These are phyloP conservation scores for Wallacemonas sp. DNA, from an alignment of 208 protist species.

Conservation along the genomic window DNA sequence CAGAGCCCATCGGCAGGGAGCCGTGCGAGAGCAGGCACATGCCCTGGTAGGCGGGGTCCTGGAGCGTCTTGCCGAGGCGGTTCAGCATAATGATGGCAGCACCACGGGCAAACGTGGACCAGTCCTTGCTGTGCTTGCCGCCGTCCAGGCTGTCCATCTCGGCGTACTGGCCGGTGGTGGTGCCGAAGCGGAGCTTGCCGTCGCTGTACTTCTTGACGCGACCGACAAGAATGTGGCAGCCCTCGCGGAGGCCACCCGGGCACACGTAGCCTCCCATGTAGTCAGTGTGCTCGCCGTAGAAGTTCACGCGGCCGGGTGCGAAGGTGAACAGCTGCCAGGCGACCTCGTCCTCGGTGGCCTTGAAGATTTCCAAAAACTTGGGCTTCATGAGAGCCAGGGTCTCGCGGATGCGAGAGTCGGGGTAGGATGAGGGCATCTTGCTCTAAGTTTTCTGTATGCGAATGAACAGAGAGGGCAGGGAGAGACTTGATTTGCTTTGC, in stretches of 20 bases:
- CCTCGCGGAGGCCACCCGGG: slow-evolving; percentile 49
- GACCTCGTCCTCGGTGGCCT: slow-evolving; percentile 37
- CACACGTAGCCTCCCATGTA: slow-evolving; percentile 78
- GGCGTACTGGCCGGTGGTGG: slow-evolving; percentile 35
- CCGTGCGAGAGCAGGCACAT: slow-evolving; percentile 58
- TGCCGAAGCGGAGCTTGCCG: slow-evolving; percentile 49
- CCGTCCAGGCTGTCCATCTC: slow-evolving; percentile 35
- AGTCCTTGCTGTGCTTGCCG: slow-evolving; percentile 45
- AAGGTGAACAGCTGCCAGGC: slow-evolving; percentile 60
- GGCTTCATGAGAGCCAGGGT: slow-evolving; percentile 51
- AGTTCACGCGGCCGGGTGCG: slow-evolving; percentile 79
- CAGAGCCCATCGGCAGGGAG: slow-evolving; percentile 69
- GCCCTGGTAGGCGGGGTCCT: slow-evolving; percentile 43
- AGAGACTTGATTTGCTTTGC: no score
- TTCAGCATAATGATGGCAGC: slow-evolving; percentile 43
- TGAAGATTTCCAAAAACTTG: slow-evolving; percentile 60
- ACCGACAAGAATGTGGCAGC: slow-evolving; percentile 57
- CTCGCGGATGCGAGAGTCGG: slow-evolving; percentile 38
- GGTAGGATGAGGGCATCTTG: slow-evolving; percentile 38
- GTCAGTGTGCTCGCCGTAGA: slow-evolving; percentile 88
- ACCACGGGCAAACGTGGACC: slow-evolving; percentile 47
- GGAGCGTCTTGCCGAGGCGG: slow-evolving; percentile 38
- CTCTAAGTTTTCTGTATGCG: neutral
- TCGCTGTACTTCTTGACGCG: slow-evolving; percentile 38
- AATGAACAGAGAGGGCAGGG: neutral